A percentile compares a stretch with the other conserved stretches of the same genome.
These are phyloP conservation scores for Rosa lucieae DNA, from an alignment of 306 rosid genomes.

Conservation along the genomic window DNA sequence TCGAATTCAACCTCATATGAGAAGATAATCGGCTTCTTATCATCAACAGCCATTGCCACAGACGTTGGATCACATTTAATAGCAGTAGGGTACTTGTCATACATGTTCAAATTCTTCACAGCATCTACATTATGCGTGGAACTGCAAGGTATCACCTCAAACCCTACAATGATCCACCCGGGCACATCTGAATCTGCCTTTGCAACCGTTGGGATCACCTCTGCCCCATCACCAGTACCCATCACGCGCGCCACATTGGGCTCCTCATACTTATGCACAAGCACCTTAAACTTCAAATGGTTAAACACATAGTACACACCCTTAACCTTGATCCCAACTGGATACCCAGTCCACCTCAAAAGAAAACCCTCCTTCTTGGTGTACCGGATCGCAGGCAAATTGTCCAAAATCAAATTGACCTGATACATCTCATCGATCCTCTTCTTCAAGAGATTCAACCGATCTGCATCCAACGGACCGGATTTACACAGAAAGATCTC, in stretches of 20 bases:
- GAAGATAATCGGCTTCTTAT: slow-evolving; percentile 70
- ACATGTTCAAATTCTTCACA: slow-evolving; percentile 53
- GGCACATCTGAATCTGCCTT: slow-evolving; percentile 56
- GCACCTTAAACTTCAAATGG: slow-evolving; percentile 87
- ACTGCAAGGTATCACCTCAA: slow-evolving; percentile 94
- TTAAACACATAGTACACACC: slow-evolving; percentile 77
- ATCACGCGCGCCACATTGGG: slow-evolving; percentile 80
- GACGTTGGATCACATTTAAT: slow-evolving; percentile 69
- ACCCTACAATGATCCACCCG: slow-evolving; percentile 94
- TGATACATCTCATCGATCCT: slow-evolving; percentile 98
- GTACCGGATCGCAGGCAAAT: slow-evolving; percentile 84
- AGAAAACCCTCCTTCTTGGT: slow-evolving; percentile 75
- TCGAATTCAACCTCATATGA: slow-evolving; percentile 82
- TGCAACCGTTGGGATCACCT: slow-evolving; percentile 54
- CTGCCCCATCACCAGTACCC: slow-evolving; percentile 93
- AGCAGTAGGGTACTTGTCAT: slow-evolving; percentile 48
- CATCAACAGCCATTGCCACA: slow-evolving; percentile 72
- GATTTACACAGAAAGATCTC: slow-evolving; percentile 67
- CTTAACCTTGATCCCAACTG: slow-evolving; percentile 85
- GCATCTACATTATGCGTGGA: slow-evolving; percentile 48
- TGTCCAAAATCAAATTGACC: slow-evolving; percentile 68
- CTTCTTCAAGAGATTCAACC: slow-evolving; percentile 69
- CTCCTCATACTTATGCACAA: slow-evolving; percentile 90
- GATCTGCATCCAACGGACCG: slow-evolving; percentile 54
- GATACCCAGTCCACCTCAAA: slow-evolving; percentile 88